phyloP scores from a whole-genome alignment of 2,329 filamentous ascomycete species.

The Penicillium sp. region DNA sequence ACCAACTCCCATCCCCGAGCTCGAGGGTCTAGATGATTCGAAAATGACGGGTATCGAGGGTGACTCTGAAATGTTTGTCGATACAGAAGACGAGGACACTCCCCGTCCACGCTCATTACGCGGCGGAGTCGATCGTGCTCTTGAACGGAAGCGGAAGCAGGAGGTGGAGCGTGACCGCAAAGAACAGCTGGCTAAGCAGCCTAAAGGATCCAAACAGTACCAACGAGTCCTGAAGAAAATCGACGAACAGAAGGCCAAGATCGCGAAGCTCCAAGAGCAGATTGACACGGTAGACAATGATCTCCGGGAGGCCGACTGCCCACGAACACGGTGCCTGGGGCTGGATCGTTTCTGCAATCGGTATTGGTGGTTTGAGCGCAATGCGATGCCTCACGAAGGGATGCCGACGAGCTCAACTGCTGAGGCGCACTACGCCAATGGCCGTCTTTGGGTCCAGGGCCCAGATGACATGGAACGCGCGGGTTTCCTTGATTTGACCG shows the following conservation, averaged over 20 bases:
- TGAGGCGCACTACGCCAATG: slow-evolving; percentile 84
- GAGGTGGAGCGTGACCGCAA: slow-evolving; percentile 69
- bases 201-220: slow-evolving; percentile 84
- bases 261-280: slow-evolving; percentile 78
- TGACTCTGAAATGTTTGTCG: slow-evolving; percentile 59
- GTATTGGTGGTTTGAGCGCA: slow-evolving; percentile 99
- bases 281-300: slow-evolving; percentile 87
- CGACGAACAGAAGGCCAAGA: slow-evolving; percentile 75
- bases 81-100: slow-evolving; percentile 67
- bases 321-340: slow-evolving; percentile 81
- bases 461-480: slow-evolving; percentile 83
- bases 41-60: slow-evolving; percentile 55
- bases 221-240: slow-evolving; percentile 84
- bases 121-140: slow-evolving; percentile 64
- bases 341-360: slow-evolving; percentile 97
- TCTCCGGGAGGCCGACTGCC: slow-evolving; percentile 88
- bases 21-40: slow-evolving; percentile 40
- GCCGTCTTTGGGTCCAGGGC: slow-evolving; percentile 92
- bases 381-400: slow-evolving; percentile 93
- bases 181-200: slow-evolving; percentile 62
- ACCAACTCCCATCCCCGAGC: slow-evolving; percentile 43
- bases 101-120: slow-evolving; percentile 57
- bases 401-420: slow-evolving; percentile 85
- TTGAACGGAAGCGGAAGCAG: slow-evolving; percentile 73
- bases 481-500: slow-evolving; percentile 76